Percentiles rank a stretch among this genome's conserved stretches.
Conservation (phyloP, 1,284 basidiomycete genomes). For the Rhodofomes roseus region DNA sequence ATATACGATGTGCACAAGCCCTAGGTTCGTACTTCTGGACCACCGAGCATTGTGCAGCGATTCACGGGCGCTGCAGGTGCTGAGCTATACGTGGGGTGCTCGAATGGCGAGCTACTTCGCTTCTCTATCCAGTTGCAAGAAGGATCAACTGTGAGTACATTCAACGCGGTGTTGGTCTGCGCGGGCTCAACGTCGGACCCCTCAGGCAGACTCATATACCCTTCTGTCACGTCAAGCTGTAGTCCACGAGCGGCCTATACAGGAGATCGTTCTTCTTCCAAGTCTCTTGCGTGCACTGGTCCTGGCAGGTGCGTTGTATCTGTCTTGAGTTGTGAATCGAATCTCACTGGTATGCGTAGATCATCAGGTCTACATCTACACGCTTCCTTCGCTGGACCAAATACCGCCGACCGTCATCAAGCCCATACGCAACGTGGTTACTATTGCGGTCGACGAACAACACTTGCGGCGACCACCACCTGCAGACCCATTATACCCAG, state of each 20-base stretch:
- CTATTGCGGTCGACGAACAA: constrained; percentile 78
- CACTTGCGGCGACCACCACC: constrained; percentile 57
- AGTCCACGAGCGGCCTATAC: constrained; percentile 61
- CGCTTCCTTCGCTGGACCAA: constrained; percentile 74
- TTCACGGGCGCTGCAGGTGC: constrained; percentile 38
- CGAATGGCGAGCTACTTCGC: constrained; percentile 67
- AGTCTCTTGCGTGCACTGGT: constrained; percentile 70
- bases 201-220: constrained; percentile 59
- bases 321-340: neutral
- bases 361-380: constrained; percentile 75
- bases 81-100: constrained; percentile 73
- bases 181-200: neutral
- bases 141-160: constrained; percentile 44
- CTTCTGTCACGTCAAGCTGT: constrained; percentile 66
- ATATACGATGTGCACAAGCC: constrained; percentile 34
- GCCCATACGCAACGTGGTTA: constrained; percentile 74
- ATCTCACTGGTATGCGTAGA: constrained; percentile 41
- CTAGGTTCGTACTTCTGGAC: constrained; percentile 24
- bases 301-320: constrained; percentile 54
- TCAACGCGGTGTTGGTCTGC: neutral
- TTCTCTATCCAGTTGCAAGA: constrained; percentile 59
- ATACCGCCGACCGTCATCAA: constrained; percentile 57
- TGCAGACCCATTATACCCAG: constrained; percentile 33
- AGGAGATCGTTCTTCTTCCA: constrained; percentile 75
- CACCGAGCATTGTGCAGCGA: neutral